Conservation (phyloP, 306 rosid species). For the Quercus engelmannii region DNA sequence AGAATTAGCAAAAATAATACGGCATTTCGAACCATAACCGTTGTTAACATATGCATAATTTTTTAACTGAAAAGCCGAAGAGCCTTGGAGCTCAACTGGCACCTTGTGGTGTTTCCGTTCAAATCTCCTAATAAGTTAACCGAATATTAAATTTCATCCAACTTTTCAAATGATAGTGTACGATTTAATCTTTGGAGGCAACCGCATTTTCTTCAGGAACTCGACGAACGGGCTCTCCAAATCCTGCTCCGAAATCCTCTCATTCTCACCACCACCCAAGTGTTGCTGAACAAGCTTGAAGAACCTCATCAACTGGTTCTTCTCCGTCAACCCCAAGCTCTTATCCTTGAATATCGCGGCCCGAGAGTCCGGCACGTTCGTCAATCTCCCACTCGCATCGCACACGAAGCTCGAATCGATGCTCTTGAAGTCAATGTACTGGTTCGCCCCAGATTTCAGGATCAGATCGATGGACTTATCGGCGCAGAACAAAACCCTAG, state of each 20-base stretch:
- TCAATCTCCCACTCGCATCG: conserved; percentile 47
- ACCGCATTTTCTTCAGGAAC: conserved; percentile 65
- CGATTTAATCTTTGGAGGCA: conserved; percentile 85
- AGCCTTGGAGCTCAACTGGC: too few relatives aligned
- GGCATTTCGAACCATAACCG: too few relatives aligned
- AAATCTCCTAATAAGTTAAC: not conserved
- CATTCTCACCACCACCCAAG: conserved; percentile 30
- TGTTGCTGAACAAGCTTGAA: conserved; percentile 88
- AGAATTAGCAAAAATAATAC: too few relatives aligned
- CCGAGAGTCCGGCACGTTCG: conserved; percentile 77
- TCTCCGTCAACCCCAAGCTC: conserved; percentile 64
- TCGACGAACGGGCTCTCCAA: conserved; percentile 67
- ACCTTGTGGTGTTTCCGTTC: too few relatives aligned
- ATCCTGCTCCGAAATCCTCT: conserved; percentile 67
- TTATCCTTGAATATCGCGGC: conserved; percentile 81
- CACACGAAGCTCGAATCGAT: conserved; percentile 60
- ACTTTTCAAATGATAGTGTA: conserved; percentile 47
- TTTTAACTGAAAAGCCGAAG: too few relatives aligned
- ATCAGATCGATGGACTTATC: conserved; percentile 53
- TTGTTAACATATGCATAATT: too few relatives aligned
- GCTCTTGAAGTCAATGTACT: conserved; percentile 72
- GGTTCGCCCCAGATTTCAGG: conserved; percentile 54
- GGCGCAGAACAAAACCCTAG: conserved; percentile 62
- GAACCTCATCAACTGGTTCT: conserved; percentile 81
- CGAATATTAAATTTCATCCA: conserved; percentile 25